Conservation (phyloP, 345 rosid genomes). For the Gossypium ekmanianum region DNA sequence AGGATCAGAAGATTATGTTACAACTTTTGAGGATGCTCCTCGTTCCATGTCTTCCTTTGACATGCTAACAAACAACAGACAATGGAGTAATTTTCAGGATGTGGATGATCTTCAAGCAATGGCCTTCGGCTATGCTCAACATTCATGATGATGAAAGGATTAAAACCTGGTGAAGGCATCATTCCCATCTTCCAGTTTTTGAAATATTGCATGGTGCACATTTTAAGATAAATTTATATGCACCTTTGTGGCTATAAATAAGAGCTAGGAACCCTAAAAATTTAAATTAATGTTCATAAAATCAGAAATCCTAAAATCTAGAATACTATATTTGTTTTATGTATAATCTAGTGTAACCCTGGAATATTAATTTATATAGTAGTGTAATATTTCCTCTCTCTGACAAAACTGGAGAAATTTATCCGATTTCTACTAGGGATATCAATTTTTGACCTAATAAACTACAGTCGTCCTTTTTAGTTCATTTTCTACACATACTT, state of each 20-base stretch:
- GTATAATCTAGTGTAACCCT: conserved; percentile 28
- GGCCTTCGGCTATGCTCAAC: conserved; percentile 51
- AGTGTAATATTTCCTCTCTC: conserved; percentile 16
- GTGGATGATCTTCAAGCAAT: conserved; percentile 58
- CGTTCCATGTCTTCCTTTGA: conserved; percentile 41
- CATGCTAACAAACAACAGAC: conserved; percentile 40
- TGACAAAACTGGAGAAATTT: conserved; percentile 17
- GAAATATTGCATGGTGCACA: conserved; percentile 31
- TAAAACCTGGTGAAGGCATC: conserved; percentile 28
- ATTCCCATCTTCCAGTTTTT: conserved; percentile 28
- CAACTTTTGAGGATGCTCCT: conserved; percentile 51
- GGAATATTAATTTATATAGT: conserved; percentile 22
- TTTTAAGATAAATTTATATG: conserved; percentile 22
- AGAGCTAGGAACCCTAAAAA: conserved; percentile 42
- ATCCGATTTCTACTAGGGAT: conserved; percentile 23
- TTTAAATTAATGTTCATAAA: conserved; percentile 20
- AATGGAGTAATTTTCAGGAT: conserved; percentile 53
- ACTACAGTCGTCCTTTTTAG: background rate
- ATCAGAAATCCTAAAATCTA: conserved; percentile 27
- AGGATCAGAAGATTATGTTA: conserved; percentile 22
- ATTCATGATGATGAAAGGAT: conserved; percentile 24
- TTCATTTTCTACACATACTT: background rate
- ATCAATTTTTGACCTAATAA: conserved; percentile 28
- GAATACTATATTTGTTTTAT: conserved; percentile 18
- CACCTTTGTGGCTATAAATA: conserved; percentile 43